Base-by-base conservation (phyloP, 2,329 filamentous ascomycete species). In the Arthrobotrys sphaeroides region DNA sequence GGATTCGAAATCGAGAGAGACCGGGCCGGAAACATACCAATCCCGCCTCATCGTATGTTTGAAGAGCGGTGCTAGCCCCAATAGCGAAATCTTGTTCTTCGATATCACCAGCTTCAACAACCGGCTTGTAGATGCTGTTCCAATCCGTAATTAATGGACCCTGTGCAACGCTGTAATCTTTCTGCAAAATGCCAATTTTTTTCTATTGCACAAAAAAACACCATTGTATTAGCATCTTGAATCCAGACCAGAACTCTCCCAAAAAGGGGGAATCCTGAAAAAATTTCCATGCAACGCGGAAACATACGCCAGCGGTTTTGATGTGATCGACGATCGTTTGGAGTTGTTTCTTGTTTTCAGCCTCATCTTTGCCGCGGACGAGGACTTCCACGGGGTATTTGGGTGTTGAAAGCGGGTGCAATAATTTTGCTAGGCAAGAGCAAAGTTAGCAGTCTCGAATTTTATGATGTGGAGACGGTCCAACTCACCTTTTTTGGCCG, bases 101-200 rank as follows among this genome's bases (percentile, higher is more conserved):
- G 12, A 93, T 84, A 77, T 96, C 94, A 82, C 95, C 82, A 90
- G 91, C 77, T 92, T 89, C 20, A 91, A 76, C 59, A n/a, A 60
- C 43, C 2, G 90, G 69, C 13, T 86, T 85, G 79, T 92, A 94
- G 2, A 89, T 84, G 79, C 92, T 92, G 84, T 95, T 96, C 95
- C 95, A 99, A 83, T 99, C 95, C 65, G 97, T 93, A 80, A 94
- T 90, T 80, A 99, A 98, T 0, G 93, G 93, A 1, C 95, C 95
- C 28, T 80, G 78, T 3, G 64, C 72, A 61, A 87, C 88, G 1
- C 94, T 91, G 22, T 87, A 89, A 81, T 97, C 94, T 84, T 96
- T 97, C 53, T 90, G 86, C 62, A 98, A 85, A 40, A 93, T 87
- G 31, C 94, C 96, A 20, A 98, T 88, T 85, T 97, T 98, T 82